These are phyloP conservation scores for Mycena metata DNA, from an alignment of 768 basidiomycete species.

Conservation along the genomic window DNA sequence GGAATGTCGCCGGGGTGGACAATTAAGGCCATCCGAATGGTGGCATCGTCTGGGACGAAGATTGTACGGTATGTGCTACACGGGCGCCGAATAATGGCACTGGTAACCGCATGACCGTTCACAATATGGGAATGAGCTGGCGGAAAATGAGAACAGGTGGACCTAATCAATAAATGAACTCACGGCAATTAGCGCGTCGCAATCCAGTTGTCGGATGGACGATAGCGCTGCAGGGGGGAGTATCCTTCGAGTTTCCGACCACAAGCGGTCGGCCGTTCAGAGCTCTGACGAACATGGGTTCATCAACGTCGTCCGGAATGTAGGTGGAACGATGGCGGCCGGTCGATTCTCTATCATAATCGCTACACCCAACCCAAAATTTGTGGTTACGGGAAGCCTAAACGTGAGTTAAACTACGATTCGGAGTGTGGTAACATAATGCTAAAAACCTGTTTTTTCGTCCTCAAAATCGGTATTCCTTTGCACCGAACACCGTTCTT, in stretches of 20 bases:
- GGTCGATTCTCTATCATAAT: too few relatives aligned
- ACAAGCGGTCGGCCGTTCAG: too few relatives aligned
- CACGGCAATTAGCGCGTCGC: not conserved
- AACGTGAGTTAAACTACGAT: not conserved
- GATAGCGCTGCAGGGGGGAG: slow-evolving; percentile 5
- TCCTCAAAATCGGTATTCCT: slow-evolving; percentile 1
- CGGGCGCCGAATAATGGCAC: not conserved
- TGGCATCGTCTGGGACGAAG: slow-evolving; percentile 13
- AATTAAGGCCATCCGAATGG: slow-evolving; percentile 1
- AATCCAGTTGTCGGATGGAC: slow-evolving; percentile 12
- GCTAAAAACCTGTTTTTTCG: too few relatives aligned
- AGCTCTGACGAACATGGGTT: too few relatives aligned
- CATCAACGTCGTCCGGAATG: too few relatives aligned
- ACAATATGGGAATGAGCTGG: slow-evolving; percentile 11
- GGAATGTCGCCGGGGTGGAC: not conserved
- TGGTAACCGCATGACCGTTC: too few relatives aligned
- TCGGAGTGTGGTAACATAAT: too few relatives aligned
- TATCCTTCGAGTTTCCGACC: too few relatives aligned
- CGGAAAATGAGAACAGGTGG: not conserved
- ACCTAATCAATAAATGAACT: not conserved
- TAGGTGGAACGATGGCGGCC: too few relatives aligned
- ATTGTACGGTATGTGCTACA: slow-evolving; percentile 5
- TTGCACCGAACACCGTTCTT: slow-evolving; percentile 6
- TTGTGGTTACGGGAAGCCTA: not conserved
- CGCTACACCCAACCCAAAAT: too few relatives aligned